Conservation (phyloP, 257 asterid genomes). For the Rhazya stricta region DNA sequence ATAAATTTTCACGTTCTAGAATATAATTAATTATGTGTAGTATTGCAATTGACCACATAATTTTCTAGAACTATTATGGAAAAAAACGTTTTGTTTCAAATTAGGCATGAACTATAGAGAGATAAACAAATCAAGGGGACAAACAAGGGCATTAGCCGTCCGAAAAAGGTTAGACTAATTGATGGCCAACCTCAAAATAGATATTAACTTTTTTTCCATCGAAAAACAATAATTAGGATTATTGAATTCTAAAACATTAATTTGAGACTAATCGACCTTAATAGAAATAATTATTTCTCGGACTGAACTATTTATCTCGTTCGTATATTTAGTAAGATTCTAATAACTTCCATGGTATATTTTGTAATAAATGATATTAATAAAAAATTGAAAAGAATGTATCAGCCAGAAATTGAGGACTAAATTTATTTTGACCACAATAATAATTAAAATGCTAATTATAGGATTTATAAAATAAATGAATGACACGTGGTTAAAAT, state of each 20-base stretch:
- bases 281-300: too few relatives aligned
- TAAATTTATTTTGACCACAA: slow-evolving; percentile 2
- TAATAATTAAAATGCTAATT: slow-evolving; percentile 5
- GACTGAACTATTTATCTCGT: too few relatives aligned
- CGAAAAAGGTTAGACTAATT: slow-evolving; percentile 24
- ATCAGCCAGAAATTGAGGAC: slow-evolving; percentile 9
- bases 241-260: too few relatives aligned
- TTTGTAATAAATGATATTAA: too few relatives aligned
- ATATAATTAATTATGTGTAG: background rate
- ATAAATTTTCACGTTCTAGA: background rate
- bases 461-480: background rate
- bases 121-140: slow-evolving; percentile 1
- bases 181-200: slow-evolving; percentile 2
- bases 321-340: too few relatives aligned
- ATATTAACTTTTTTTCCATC: background rate
- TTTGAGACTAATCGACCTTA: too few relatives aligned
- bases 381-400: slow-evolving; percentile 3
- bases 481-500: slow-evolving; percentile 12
- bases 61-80: background rate
- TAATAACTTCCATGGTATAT: too few relatives aligned
- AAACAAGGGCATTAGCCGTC: slow-evolving; percentile 12
- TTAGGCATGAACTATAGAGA: background rate
- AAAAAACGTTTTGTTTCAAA: slow-evolving; percentile 3
- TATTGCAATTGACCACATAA: slow-evolving; percentile 3
- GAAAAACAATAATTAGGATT: background rate